Evolutionary conservation across 441 rosid species (phyloP).

Genomic region (Pelargonium cotyledonis): DNA sequence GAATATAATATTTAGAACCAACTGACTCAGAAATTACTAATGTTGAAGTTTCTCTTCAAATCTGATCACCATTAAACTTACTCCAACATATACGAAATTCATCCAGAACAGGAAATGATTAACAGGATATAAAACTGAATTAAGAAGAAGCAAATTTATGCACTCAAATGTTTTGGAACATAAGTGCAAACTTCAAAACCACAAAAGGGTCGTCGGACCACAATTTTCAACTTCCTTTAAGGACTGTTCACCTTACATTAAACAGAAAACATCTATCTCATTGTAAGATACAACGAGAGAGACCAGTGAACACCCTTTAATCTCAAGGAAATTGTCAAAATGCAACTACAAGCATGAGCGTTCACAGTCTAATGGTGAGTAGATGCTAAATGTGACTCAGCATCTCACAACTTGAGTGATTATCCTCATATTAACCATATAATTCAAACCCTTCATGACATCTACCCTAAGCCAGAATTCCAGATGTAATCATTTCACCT

Average conservation of each 20-base stretch:
- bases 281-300: background rate
- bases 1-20: slow-evolving; percentile 11
- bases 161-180: background rate
- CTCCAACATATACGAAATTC: background rate
- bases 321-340: background rate
- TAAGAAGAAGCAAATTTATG: background rate
- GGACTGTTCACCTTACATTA: background rate
- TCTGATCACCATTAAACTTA: background rate
- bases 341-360: background rate
- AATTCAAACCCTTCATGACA: background rate
- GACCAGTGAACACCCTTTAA: background rate
- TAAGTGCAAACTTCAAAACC: background rate
- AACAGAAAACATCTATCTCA: too few relatives aligned
- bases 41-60: background rate
- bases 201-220: background rate
- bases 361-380: background rate
- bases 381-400: background rate
- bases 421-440: background rate
- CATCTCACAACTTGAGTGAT: background rate
- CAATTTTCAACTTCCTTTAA: background rate
- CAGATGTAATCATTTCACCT: background rate
- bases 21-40: slow-evolving; percentile 2
- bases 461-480: background rate
- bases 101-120: background rate
- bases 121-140: background rate